These are phyloP conservation scores for Juglanconis sp. DNA, from an alignment of 2,329 filamentous ascomycete genomes.

Conservation along the genomic window DNA sequence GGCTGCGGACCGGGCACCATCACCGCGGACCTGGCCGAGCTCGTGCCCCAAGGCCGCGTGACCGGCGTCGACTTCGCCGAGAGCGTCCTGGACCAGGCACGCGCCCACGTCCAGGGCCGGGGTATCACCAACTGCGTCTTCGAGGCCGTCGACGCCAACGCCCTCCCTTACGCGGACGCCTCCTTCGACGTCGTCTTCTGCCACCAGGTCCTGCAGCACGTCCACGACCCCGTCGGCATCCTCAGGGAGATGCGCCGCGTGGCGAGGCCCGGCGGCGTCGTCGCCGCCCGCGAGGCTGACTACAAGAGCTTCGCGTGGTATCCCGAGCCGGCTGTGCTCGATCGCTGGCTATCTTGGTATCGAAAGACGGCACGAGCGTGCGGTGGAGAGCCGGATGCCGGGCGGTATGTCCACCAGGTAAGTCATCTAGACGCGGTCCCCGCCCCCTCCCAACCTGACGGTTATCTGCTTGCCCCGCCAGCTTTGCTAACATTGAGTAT, in stretches of 20 bases:
- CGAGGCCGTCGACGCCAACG: slow-evolving; percentile 31
- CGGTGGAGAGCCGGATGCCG: slow-evolving; percentile 13
- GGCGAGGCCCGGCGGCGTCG: slow-evolving; percentile 38
- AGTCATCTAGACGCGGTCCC: background rate
- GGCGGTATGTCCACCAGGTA: slow-evolving; percentile 10
- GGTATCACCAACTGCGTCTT: slow-evolving; percentile 22
- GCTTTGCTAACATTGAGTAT: background rate
- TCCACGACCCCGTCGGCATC: slow-evolving; percentile 29
- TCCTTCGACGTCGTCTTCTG: slow-evolving; percentile 41
- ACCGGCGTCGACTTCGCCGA: slow-evolving; percentile 37
- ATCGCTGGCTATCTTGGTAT: slow-evolving; percentile 8
- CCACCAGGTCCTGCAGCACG: slow-evolving; percentile 41
- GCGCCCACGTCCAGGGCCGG: slow-evolving; percentile 17
- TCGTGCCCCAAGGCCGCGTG: slow-evolving; percentile 37
- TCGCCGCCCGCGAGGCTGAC: slow-evolving; percentile 32
- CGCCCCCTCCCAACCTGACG: too few relatives aligned
- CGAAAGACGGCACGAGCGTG: slow-evolving; percentile 3
- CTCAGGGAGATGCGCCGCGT: slow-evolving; percentile 41
- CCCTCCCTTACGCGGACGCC: slow-evolving; percentile 37
- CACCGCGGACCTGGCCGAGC: slow-evolving; percentile 38
- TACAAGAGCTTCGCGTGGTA: slow-evolving; percentile 17
- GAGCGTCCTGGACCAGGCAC: slow-evolving; percentile 31
- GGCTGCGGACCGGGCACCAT: slow-evolving; percentile 50
- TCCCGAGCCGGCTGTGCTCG: slow-evolving; percentile 1
- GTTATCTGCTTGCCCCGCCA: too few relatives aligned